Conservation (phyloP, 1,284 basidiomycete species). For the Sphaerobolus stellatus region DNA sequence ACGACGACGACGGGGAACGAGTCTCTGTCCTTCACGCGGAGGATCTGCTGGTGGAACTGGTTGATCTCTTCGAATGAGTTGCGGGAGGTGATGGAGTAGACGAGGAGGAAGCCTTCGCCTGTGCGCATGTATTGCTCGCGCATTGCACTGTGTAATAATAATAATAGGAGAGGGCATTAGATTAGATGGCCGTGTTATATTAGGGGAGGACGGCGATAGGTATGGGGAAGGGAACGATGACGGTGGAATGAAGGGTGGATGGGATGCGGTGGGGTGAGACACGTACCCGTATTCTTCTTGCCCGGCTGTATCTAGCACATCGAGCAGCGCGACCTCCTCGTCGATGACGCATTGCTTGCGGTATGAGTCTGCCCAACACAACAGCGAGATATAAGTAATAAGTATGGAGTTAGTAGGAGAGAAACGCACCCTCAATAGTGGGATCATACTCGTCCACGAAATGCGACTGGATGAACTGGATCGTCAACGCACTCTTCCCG, state of each 20-base stretch:
- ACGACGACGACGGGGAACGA: conserved; percentile 97
- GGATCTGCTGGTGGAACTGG: conserved; percentile 97
- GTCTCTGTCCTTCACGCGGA: conserved; percentile 97
- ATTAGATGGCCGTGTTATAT: no score
- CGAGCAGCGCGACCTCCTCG: conserved; percentile 95
- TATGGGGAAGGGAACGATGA: no score
- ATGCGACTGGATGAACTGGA: conserved; percentile 96
- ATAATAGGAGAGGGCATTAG: conserved; percentile 2
- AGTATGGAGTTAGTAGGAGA: no score
- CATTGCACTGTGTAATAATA: conserved; percentile 69
- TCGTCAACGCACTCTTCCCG: conserved; percentile 95
- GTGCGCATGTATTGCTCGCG: conserved; percentile 97
- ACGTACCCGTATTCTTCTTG: conserved; percentile 98
- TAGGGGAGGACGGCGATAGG: no score
- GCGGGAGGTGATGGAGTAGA: conserved; percentile 98
- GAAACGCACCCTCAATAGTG: conserved; percentile 81
- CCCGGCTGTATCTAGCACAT: conserved; percentile 97
- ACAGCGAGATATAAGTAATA: conserved; percentile 10
- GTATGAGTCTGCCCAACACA: conserved; percentile 73
- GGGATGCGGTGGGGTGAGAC: conserved; percentile 16
- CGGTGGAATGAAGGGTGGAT: no score
- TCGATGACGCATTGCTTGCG: conserved; percentile 96
- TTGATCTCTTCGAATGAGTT: conserved; percentile 98
- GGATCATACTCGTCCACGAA: conserved; percentile 99
- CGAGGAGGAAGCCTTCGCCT: conserved; percentile 97